Percentiles rank a stretch among this genome's conserved stretches.
Evolutionary conservation across 1,284 basidiomycete species (phyloP).

Genomic region (Cryptococcus neoformans): DNA sequence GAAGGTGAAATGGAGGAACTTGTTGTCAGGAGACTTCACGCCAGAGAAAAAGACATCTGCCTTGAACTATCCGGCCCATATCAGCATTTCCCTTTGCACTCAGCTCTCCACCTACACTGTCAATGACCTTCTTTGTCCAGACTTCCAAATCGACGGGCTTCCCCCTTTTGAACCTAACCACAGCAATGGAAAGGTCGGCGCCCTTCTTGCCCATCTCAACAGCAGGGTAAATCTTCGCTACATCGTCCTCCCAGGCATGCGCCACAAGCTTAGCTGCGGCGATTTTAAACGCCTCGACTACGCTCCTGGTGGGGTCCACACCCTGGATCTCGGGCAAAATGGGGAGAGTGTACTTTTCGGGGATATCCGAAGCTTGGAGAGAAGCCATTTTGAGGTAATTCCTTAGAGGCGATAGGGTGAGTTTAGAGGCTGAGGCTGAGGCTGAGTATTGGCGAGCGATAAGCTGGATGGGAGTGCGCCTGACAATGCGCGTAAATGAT

Average conservation of each 20-base stretch:
- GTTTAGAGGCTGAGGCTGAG: background rate
- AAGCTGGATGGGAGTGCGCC: too few relatives aligned
- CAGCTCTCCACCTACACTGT: slow-evolving; percentile 57
- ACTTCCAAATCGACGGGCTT: slow-evolving; percentile 69
- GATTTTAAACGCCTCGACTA: slow-evolving; percentile 79
- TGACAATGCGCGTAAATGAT: too few relatives aligned
- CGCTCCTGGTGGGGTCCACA: slow-evolving; percentile 66
- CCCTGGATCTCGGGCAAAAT: slow-evolving; percentile 57
- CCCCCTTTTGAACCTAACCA: slow-evolving; percentile 84
- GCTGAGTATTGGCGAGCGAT: too few relatives aligned
- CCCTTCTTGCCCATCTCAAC: slow-evolving; percentile 81
- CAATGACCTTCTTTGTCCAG: slow-evolving; percentile 69
- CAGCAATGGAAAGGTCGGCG: slow-evolving; percentile 85
- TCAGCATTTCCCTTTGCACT: background rate
- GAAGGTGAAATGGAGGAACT: slow-evolving; percentile 80
- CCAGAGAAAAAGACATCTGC: slow-evolving; percentile 53
- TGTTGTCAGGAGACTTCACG: slow-evolving; percentile 56
- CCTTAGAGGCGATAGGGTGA: background rate
- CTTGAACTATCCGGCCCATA: slow-evolving; percentile 56
- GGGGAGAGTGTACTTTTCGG: slow-evolving; percentile 32
- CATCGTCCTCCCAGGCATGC: slow-evolving; percentile 63
- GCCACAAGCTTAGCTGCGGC: slow-evolving; percentile 77
- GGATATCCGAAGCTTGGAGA: slow-evolving; percentile 4
- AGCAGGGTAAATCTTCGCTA: slow-evolving; percentile 74
- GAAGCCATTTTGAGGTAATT: slow-evolving; percentile 8